Base-by-base conservation (phyloP, 2,329 filamentous ascomycete species). In the Hirsutella minnesotensis region DNA sequence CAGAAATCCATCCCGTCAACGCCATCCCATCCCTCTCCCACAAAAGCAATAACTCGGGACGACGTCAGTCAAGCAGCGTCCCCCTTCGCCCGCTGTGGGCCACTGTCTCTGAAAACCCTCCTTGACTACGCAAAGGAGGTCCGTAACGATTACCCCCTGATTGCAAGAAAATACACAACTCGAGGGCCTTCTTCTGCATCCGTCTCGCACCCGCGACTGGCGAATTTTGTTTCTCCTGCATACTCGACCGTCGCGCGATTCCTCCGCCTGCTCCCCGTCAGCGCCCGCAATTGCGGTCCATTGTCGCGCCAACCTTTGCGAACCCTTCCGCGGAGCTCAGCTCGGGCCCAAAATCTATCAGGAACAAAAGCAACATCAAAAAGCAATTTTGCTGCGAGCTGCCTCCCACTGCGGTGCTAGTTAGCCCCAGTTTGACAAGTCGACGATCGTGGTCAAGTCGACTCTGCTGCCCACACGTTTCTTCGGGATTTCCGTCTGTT, bases 331-430 rank as follows among this genome's bases (percentile, higher is more conserved):
- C 19, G 15, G 34, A 44, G 35, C 40, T 39, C 40, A 38, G 42
- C 24, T 35, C 41, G 39, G 41, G 42, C 43, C 42, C 42, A 22
- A 43, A 46, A 42, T 45, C 24, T 35, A 35, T 16, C 33, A 24
- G 5, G 36, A 20, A 24, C 18, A 38, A 38, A 38, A 22, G 36
- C 5, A 35, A 18, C 2, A 3, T 3, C 15, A 35, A 35, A 35
- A 35, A 35, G 33, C 33, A 35, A 18, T 3, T 27, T n/a, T 12
- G 33, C 9, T n/a, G 12, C 33, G 33, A 9, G n/a, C 33, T 35
- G 33, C 33, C n/a, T 41, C 7, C 24, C 31, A 22, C 29, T 34
- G 21, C 34, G 22, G 22, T 34, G 33, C 27, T 37, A 13, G 3
- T 5, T 24, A 24, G 21, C n/a, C 22, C 27, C n/a, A 15, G 22